Evolutionary conservation across 1,284 basidiomycete species (phyloP), one percentile per base, ranked within the genome.

Genomic region (Ceratobasidium theobromae): DNA sequence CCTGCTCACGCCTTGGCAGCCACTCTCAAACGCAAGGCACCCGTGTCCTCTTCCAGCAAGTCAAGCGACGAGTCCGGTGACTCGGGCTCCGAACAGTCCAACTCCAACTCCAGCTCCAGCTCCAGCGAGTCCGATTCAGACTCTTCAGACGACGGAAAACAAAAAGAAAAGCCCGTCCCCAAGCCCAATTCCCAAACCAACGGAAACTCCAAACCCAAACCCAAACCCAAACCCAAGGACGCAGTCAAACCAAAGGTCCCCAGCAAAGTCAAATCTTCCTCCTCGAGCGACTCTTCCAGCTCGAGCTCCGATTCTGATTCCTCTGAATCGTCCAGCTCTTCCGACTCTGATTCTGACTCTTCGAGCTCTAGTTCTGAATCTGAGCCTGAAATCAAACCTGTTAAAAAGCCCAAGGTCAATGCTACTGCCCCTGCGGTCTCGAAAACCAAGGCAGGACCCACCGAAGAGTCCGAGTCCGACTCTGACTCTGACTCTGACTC

Each of bases 221-320:
- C n/a, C n/a, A n/a, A n/a, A n/a, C n/a, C n/a, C n/a, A n/a, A n/a
- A n/a, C n/a, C n/a, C n/a, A n/a, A n/a, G n/a, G n/a, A n/a, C n/a
- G n/a, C n/a, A n/a, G n/a, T n/a, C n/a, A n/a, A n/a, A n/a, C n/a
- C n/a, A n/a, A n/a, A n/a, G n/a, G n/a, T n/a, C n/a, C n/a, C n/a
- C n/a, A n/a, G n/a, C n/a, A n/a, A n/a, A n/a, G n/a, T n/a, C n/a
- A n/a, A n/a, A n/a, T n/a, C n/a, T n/a, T n/a, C n/a, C n/a, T n/a
- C n/a, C n/a, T n/a, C n/a, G n/a, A n/a, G n/a, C n/a, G n/a, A n/a
- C n/a, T n/a, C n/a, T n/a, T n/a, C n/a, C n/a, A n/a, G n/a, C n/a
- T 84, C 84, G 3, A 77, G 78, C 49, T 85, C 88, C 38, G 82
- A 82, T 48, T 80, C 81, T 57, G 84, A 89, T 73, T 89, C 89